Evolutionary conservation across 78 protist genomes (phyloP), one percentile per base, ranked within the genome.

Genomic region (Dictyostelium discoideum): DNA sequence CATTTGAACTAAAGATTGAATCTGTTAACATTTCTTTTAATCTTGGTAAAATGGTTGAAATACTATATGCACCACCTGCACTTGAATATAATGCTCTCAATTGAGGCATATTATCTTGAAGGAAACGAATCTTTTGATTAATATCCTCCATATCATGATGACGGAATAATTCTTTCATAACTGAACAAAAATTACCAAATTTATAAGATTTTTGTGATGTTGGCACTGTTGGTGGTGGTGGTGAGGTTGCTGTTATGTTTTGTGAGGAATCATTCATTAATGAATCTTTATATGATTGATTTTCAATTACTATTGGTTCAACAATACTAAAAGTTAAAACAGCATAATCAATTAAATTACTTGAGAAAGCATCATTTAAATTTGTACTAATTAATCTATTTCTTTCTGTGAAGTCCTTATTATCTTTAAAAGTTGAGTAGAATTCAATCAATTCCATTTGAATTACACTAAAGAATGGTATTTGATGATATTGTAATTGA

Each of bases 301-400:
- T 10, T 13, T 37, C 81, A 37, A 10, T 20, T 3, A 86, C 57
- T 20, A 86, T 69, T 57, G 85, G 93, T 22, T 54, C n/a, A n/a
- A 87, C 63, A 37, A 54, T 32, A 26, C 48, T 40, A 42, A 78
- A 63, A 2, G 76, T 14, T 22, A 65, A 77, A 16, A 89, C 73
- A 1, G 94, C 24, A 20, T 42, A 65, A 44, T 89, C 57, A 5
- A 89, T 42, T 57, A 89, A 39, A 44, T 74, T 81, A 13, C 80
- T 67, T 46, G 44, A 65, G 69, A 79, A 67, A 2, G 42, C 67
- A 50, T 90, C 95, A 13, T 69, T 39, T 14, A 82, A 37, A 73
- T 90, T 90, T 11, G 95, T 32, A 9, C 88, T 72, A 65, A 90
- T 80, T 32, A 90, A 82, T 22, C 18, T 9, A 50, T 82, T 82